Evolutionary conservation across 2,329 filamentous ascomycete genomes (phyloP).

Genomic region (Penicillium fuscoglaucum): DNA sequence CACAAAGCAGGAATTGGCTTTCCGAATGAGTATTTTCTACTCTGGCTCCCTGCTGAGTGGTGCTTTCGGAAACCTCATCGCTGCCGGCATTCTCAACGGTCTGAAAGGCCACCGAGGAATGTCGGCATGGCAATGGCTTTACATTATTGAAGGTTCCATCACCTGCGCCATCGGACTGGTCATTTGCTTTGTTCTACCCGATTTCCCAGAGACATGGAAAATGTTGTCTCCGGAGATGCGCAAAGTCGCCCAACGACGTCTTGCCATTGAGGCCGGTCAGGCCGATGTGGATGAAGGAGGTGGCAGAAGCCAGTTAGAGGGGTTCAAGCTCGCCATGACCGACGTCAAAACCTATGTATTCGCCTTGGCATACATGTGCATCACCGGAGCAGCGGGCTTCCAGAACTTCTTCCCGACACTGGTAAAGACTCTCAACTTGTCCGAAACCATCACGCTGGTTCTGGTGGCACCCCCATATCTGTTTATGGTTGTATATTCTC

Average conservation of each 20-base stretch:
- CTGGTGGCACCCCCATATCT: constrained; percentile 56
- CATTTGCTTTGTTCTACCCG: constrained; percentile 40
- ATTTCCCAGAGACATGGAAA: constrained; percentile 51
- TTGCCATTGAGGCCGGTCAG: constrained; percentile 53
- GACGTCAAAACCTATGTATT: constrained; percentile 53
- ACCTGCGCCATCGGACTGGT: constrained; percentile 38
- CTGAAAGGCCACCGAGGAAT: constrained; percentile 38
- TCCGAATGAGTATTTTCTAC: constrained; percentile 55
- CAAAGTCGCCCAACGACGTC: constrained; percentile 48
- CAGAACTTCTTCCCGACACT: constrained; percentile 60
- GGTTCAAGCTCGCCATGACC: constrained; percentile 53
- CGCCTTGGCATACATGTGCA: constrained; percentile 48
- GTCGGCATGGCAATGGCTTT: constrained; percentile 46
- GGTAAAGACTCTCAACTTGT: constrained; percentile 48
- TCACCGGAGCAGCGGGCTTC: constrained; percentile 51
- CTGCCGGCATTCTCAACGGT: constrained; percentile 51
- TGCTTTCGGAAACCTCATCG: constrained; percentile 56
- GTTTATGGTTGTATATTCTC: constrained; percentile 53
- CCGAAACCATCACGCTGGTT: constrained; percentile 50
- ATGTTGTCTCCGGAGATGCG: constrained; percentile 47
- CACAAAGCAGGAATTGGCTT: constrained; percentile 53
- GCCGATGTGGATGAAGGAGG: constrained; percentile 51
- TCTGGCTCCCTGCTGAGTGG: constrained; percentile 51
- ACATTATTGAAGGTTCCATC: constrained; percentile 43
- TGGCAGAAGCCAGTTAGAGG: constrained; percentile 49